Base-by-base conservation (phyloP, 352 stramenopile species). In the Phytophthora cryptogea region DNA sequence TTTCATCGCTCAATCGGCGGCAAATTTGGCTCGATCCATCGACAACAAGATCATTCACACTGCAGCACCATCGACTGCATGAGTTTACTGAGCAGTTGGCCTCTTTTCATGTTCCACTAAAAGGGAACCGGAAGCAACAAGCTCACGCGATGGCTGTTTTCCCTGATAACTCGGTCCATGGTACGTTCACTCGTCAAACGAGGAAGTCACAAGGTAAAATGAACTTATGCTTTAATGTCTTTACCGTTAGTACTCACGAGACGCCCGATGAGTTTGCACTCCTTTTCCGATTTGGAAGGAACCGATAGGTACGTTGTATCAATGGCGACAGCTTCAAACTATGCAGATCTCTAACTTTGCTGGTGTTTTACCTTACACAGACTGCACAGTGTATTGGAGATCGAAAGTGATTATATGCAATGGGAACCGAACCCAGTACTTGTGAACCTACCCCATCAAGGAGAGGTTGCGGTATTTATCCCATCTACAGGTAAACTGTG, bases 341-440 rank as follows among this genome's bases (percentile, higher is more conserved):
- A 37, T 8, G 32, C 10, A 11, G 36, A 41, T n/a, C 0, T 8
- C 17, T n/a, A 2, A 41, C 17, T 10, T 11, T 5, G 14, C 0
- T 14, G 36, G 14, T 41, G 5, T 14, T 41, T 41, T 47, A 17
- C 51, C 33, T 43, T 28, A 11, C 33, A 5, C 48, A 87, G 80
- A 36, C 67, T 62, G 13, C 78, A 87, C 58, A 81, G 51, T 14
- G 65, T 85, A 6, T 59, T 87, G 20, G 80, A 90, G 50, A 71
- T 90, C 28, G 80, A 90, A 59, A 83, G 65, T 33, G 71, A 87
- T 46, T 81, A 84, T 50, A 88, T 87, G 78, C 74, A 85, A 13
- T 88, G 74, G 74, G 80, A 88, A 36, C 51, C 53, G 3, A 69
- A 72, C 16, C 80, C 80, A 0, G 63, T 88, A 16, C 61, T 90